These are phyloP conservation scores for Leptographium wingfieldii DNA, from an alignment of 2,329 filamentous ascomycete species.

Conservation along the genomic window DNA sequence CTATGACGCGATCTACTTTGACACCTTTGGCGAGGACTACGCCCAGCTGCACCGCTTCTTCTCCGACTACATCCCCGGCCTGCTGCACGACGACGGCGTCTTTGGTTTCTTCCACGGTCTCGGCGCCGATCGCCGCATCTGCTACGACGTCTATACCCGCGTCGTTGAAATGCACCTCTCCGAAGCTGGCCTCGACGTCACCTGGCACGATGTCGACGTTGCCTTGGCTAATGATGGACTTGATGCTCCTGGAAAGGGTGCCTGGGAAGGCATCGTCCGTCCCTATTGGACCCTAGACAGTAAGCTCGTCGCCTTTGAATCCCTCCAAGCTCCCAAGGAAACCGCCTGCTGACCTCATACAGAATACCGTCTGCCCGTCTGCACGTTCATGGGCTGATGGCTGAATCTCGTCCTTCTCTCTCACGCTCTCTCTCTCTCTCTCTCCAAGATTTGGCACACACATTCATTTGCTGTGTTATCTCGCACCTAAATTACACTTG, in stretches of 20 bases:
- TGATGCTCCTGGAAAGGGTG: slow-evolving; percentile 52
- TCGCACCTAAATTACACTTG: not conserved
- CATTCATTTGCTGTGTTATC: not conserved
- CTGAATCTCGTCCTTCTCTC: not conserved
- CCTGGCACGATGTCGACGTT: slow-evolving; percentile 70
- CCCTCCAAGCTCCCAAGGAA: not conserved
- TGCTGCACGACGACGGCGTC: slow-evolving; percentile 59
- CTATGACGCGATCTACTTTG: slow-evolving; percentile 90
- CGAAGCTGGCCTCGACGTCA: slow-evolving; percentile 79
- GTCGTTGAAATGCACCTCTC: slow-evolving; percentile 84
- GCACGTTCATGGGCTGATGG: slow-evolving; percentile 55
- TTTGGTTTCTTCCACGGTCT: slow-evolving; percentile 89
- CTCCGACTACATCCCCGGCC: slow-evolving; percentile 67
- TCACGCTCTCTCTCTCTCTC: not conserved
- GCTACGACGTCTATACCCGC: slow-evolving; percentile 91
- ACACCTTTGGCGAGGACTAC: slow-evolving; percentile 95
- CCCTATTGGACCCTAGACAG: slow-evolving; percentile 81
- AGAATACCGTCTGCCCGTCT: slow-evolving; percentile 63
- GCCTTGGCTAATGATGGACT: slow-evolving; percentile 55
- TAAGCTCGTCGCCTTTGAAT: slow-evolving; percentile 24
- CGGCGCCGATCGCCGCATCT: slow-evolving; percentile 81
- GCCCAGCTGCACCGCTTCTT: slow-evolving; percentile 76
- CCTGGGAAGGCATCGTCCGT: slow-evolving; percentile 81
- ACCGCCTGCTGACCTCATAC: slow-evolving; percentile 15
- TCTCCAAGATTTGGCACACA: not conserved